Percentiles rank a stretch among this genome's conserved stretches.
Evolutionary conservation across 352 stramenopile species (phyloP).

Genomic region (Pythium volutum): DNA sequence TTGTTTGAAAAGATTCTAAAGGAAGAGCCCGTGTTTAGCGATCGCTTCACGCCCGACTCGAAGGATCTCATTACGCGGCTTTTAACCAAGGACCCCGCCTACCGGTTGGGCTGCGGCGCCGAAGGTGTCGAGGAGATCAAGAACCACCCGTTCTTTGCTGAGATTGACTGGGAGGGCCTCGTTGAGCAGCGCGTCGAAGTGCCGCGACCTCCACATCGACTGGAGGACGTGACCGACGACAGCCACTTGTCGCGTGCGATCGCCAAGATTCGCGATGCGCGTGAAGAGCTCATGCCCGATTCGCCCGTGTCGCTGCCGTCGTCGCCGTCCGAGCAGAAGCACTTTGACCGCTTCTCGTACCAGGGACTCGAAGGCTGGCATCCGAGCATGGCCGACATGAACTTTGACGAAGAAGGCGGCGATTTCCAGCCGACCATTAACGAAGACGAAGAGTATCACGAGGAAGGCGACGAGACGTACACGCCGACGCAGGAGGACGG

Average conservation of each 20-base stretch:
- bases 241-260: conserved; percentile 61
- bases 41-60: conserved; percentile 63
- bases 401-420: conserved; percentile 54
- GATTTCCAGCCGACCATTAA: conserved; percentile 60
- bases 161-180: conserved; percentile 70
- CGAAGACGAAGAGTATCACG: conserved; percentile 57
- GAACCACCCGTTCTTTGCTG: conserved; percentile 58
- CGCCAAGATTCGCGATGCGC: conserved; percentile 62
- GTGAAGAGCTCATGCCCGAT: conserved; percentile 71
- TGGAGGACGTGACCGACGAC: conserved; percentile 71
- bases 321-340: conserved; percentile 61
- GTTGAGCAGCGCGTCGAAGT: conserved; percentile 59
- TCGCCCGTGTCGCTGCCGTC: conserved; percentile 63
- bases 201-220: conserved; percentile 60
- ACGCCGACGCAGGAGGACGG: conserved; percentile 22
- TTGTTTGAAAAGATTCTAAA: conserved; percentile 80
- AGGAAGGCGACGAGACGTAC: conserved; percentile 33
- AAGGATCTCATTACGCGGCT: conserved; percentile 61
- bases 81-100: conserved; percentile 50
- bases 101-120: conserved; percentile 52
- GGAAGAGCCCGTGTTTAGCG: conserved; percentile 65
- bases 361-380: conserved; percentile 58
- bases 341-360: conserved; percentile 78
- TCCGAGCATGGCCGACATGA: conserved; percentile 60
- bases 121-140: conserved; percentile 73